A percentile compares a stretch with the other conserved stretches of the same genome.
These are phyloP conservation scores for Cenchrus fungigraminus DNA, from an alignment of 176 grass and related monocot genomes.

Conservation along the genomic window DNA sequence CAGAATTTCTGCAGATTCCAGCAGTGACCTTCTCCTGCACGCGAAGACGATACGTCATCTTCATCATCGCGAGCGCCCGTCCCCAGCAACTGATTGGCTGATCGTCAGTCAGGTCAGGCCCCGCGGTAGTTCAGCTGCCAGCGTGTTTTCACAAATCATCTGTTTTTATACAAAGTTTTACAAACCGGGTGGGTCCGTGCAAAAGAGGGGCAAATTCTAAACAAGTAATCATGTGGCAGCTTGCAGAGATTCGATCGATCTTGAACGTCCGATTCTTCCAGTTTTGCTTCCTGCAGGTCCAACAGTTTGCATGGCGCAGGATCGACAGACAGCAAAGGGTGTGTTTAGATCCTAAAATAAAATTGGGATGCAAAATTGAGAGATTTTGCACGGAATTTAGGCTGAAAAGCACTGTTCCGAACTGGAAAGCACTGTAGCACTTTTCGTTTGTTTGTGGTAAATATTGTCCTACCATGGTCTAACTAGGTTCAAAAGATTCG, in stretches of 20 bases:
- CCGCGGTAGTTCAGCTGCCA: conserved; percentile 23
- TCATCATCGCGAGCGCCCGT: not conserved
- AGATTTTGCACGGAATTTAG: too few relatives aligned
- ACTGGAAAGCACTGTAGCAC: too few relatives aligned
- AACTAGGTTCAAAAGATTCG: too few relatives aligned
- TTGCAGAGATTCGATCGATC: not conserved
- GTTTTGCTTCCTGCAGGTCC: not conserved
- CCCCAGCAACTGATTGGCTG: too few relatives aligned
- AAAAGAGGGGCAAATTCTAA: not conserved
- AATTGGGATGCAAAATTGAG: too few relatives aligned
- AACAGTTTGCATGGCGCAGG: not conserved
- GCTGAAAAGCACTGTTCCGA: too few relatives aligned
- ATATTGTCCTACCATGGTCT: too few relatives aligned
- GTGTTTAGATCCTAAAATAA: too few relatives aligned
- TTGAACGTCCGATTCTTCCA: not conserved
- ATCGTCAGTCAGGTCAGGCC: not conserved
- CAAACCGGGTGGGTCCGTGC: not conserved
- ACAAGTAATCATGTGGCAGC: not conserved
- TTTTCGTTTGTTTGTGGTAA: too few relatives aligned
- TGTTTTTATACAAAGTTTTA: not conserved
- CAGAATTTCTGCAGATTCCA: not conserved
- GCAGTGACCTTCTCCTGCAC: not conserved
- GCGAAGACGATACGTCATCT: not conserved
- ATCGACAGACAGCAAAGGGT: not conserved
- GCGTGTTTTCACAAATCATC: not conserved